Conservation (phyloP, 2,329 filamentous ascomycete genomes). For the Diaporthe nobilis region DNA sequence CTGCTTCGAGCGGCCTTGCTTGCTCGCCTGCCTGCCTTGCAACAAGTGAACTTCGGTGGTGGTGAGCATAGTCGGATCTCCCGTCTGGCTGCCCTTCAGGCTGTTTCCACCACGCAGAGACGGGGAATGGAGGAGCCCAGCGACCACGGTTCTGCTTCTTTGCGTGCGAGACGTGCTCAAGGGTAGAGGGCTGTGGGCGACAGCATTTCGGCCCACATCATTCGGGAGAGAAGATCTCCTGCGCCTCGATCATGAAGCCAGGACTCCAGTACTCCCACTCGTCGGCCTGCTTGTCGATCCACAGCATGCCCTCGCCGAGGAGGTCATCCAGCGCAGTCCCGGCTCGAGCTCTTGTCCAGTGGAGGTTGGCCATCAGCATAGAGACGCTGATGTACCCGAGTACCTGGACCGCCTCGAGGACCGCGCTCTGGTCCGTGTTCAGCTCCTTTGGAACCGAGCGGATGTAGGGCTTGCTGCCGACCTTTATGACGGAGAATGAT, state of each 20-base stretch:
- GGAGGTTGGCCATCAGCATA: constrained; percentile 89
- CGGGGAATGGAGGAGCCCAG: too few relatives aligned
- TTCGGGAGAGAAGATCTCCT: constrained; percentile 44
- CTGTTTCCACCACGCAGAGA: background rate
- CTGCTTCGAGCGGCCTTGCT: background rate
- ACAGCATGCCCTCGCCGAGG: constrained; percentile 89
- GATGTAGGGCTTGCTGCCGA: constrained; percentile 89
- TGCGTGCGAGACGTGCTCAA: background rate
- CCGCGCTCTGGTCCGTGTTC: constrained; percentile 92
- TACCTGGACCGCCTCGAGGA: constrained; percentile 91
- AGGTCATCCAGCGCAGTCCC: constrained; percentile 92
- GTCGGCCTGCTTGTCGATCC: constrained; percentile 87
- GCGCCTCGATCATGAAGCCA: constrained; percentile 73
- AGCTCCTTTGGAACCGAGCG: constrained; percentile 95
- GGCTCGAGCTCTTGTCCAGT: constrained; percentile 88
- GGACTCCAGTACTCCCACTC: constrained; percentile 97
- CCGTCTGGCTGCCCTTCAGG: background rate
- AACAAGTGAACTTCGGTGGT: background rate
- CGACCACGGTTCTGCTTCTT: background rate
- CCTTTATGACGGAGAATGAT: constrained; percentile 86
- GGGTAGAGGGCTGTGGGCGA: background rate
- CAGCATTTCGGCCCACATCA: constrained; percentile 3
- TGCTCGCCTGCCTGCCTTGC: background rate
- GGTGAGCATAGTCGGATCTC: background rate
- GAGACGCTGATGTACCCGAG: constrained; percentile 91